Percentiles rank a stretch among this genome's conserved stretches.
These are phyloP conservation scores for Auricularia sp. DNA, from an alignment of 768 basidiomycete genomes.

Conservation along the genomic window DNA sequence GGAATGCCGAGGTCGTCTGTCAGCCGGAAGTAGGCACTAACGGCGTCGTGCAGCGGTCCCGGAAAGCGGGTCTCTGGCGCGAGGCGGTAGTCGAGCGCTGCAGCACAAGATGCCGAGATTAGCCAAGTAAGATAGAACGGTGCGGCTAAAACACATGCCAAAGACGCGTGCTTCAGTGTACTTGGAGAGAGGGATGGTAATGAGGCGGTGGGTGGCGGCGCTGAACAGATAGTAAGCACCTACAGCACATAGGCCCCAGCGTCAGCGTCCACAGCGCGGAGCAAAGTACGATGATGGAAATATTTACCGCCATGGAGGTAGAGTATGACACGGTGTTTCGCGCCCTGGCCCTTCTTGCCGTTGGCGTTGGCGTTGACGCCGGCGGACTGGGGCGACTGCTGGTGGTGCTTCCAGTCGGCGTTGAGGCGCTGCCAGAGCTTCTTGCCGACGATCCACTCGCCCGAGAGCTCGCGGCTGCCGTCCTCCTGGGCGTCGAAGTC, in stretches of 20 bases:
- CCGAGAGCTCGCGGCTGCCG: slow-evolving; percentile 72
- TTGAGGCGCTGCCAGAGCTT: slow-evolving; percentile 83
- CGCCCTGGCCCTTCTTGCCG: slow-evolving; percentile 25
- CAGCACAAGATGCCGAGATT: slow-evolving; percentile 10
- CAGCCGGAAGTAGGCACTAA: slow-evolving; percentile 77
- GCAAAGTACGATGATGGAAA: not conserved
- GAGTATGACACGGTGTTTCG: slow-evolving; percentile 71
- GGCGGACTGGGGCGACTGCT: slow-evolving; percentile 14
- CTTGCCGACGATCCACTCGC: slow-evolving; percentile 96
- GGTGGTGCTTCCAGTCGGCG: slow-evolving; percentile 60
- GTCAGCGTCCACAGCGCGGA: slow-evolving; percentile 2
- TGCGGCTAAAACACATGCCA: slow-evolving; percentile 32
- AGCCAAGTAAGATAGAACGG: not conserved
- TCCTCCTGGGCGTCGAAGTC: slow-evolving; percentile 65
- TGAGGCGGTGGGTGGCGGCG: slow-evolving; percentile 78
- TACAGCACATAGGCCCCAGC: slow-evolving; percentile 16
- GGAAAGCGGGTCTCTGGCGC: slow-evolving; percentile 95
- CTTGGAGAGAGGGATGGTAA: slow-evolving; percentile 87
- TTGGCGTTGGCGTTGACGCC: slow-evolving; percentile 12
- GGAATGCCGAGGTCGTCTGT: slow-evolving; percentile 83
- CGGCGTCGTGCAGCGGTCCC: slow-evolving; percentile 78
- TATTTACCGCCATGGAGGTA: slow-evolving; percentile 84
- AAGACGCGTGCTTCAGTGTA: slow-evolving; percentile 85
- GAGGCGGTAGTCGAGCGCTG: slow-evolving; percentile 88
- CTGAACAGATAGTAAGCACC: slow-evolving; percentile 91